These are phyloP conservation scores for baker's yeast (Saccharomyces cerevisiae) DNA, from an alignment of 805 yeast genomes.

Conservation along the genomic window DNA sequence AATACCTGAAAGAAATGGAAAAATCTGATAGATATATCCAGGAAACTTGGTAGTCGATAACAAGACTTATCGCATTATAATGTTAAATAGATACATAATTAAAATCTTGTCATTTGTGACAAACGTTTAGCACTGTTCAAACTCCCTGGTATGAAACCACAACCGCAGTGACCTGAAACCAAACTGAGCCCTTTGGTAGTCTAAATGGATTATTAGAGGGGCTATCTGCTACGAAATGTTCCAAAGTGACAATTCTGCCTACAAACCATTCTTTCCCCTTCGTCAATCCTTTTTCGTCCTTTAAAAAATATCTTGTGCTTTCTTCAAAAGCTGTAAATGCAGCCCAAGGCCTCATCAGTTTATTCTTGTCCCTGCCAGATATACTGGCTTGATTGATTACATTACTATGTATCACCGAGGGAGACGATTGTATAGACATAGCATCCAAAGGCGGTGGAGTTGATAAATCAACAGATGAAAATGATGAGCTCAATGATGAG, in stretches of 20 bases:
- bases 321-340: conserved; percentile 75
- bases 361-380: background rate
- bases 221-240: conserved; percentile 43
- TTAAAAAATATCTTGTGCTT: conserved; percentile 73
- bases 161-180: conserved; percentile 57
- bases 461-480: conserved; percentile 29
- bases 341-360: conserved; percentile 65
- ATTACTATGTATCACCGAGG: conserved; percentile 8
- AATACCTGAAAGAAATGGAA: conserved; percentile 53
- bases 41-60: conserved; percentile 67
- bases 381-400: background rate
- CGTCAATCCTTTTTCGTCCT: conserved; percentile 33
- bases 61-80: background rate
- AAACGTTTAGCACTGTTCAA: background rate
- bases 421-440: conserved; percentile 4
- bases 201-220: conserved; percentile 53
- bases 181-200: conserved; percentile 50
- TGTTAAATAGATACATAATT: background rate
- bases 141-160: conserved; percentile 5
- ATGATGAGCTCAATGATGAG: conserved; percentile 28
- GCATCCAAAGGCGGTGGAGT: conserved; percentile 26
- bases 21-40: conserved; percentile 61
- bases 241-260: conserved; percentile 55
- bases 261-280: conserved; percentile 72
- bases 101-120: background rate